A percentile compares a stretch with the other conserved stretches of the same genome.
Evolutionary conservation across 495 filamentous ascomycete species (phyloP).

Genomic region (Aspergillus nanangensis): DNA sequence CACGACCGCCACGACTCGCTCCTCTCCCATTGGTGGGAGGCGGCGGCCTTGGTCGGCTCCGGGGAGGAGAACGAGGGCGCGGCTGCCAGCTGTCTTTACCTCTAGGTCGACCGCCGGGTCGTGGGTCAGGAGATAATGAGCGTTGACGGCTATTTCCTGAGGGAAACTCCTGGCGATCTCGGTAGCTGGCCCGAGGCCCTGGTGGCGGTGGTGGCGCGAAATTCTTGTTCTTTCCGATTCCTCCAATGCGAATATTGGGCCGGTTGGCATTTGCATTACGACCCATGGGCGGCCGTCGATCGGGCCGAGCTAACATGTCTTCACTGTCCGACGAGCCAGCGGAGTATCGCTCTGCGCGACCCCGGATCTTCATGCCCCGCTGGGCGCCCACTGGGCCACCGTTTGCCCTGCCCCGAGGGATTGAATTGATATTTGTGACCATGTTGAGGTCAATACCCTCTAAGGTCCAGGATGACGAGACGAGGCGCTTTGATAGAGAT

Average conservation of each 20-base stretch:
- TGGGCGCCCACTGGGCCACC: constrained; percentile 1
- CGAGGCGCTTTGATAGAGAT: constrained; percentile 14
- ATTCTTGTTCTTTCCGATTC: constrained; percentile 19
- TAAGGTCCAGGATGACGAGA: constrained; percentile 31
- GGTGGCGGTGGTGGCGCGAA: constrained; percentile 4
- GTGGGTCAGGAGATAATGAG: constrained; percentile 20
- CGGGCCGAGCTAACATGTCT: constrained; percentile 23
- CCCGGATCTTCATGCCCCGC: constrained; percentile 23
- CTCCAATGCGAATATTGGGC: constrained; percentile 25
- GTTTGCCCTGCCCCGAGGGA: constrained; percentile 14
- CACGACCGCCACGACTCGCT: constrained; percentile 3
- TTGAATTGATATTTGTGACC: constrained; percentile 38
- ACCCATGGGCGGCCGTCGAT: constrained; percentile 13
- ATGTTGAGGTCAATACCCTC: constrained; percentile 27
- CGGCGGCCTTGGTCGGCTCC: constrained; percentile 7
- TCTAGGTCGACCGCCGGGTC: constrained; percentile 12
- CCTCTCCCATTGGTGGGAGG: not conserved
- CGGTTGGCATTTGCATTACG: constrained; percentile 19
- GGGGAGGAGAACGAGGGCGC: constrained; percentile 6
- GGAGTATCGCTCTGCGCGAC: constrained; percentile 17
- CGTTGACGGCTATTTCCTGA: constrained; percentile 19
- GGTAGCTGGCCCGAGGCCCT: constrained; percentile 13
- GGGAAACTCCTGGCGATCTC: constrained; percentile 15
- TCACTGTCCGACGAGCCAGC: constrained; percentile 23
- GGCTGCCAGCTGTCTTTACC: constrained; percentile 22